Conservation (phyloP, 108 stramenopile species). For the Stephanodiscus triporus region DNA sequence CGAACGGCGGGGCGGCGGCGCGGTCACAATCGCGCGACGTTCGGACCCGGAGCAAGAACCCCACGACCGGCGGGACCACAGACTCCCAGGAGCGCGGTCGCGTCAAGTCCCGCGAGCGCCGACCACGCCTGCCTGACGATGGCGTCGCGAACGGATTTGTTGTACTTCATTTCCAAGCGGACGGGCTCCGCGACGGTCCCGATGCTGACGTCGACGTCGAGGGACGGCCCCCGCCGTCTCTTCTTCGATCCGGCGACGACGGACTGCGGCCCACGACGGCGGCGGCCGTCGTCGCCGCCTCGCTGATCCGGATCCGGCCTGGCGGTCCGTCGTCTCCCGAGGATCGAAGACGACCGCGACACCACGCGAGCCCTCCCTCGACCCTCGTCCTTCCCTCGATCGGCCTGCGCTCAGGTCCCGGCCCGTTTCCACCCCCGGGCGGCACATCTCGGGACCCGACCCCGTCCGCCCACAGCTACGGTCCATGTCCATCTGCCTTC, state of each 20-base stretch:
- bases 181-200: constrained; percentile 16
- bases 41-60: neutral
- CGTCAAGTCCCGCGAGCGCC: constrained; percentile 23
- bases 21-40: neutral
- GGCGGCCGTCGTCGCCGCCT: too few species aligned
- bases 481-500: constrained; percentile 20
- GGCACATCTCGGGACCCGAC: constrained; percentile 20
- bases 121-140: constrained; percentile 39
- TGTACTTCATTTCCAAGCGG: constrained; percentile 47
- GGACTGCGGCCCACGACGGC: neutral
- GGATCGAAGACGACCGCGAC: constrained; percentile 11
- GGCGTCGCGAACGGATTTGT: constrained; percentile 31
- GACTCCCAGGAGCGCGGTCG: constrained; percentile 4
- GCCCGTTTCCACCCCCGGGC: constrained; percentile 2
- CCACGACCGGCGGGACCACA: constrained; percentile 7
- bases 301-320: too few species aligned
- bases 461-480: constrained; percentile 25
- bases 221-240: neutral
- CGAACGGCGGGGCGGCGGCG: neutral
- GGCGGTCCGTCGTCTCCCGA: constrained; percentile 6
- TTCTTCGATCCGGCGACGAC: too few species aligned
- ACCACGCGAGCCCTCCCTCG: constrained; percentile 13
- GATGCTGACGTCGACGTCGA: too few species aligned
- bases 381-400: neutral
- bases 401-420: neutral